Base-by-base conservation (phyloP, 2,329 filamentous ascomycete genomes). In the Chaetomiaceae sp. region DNA sequence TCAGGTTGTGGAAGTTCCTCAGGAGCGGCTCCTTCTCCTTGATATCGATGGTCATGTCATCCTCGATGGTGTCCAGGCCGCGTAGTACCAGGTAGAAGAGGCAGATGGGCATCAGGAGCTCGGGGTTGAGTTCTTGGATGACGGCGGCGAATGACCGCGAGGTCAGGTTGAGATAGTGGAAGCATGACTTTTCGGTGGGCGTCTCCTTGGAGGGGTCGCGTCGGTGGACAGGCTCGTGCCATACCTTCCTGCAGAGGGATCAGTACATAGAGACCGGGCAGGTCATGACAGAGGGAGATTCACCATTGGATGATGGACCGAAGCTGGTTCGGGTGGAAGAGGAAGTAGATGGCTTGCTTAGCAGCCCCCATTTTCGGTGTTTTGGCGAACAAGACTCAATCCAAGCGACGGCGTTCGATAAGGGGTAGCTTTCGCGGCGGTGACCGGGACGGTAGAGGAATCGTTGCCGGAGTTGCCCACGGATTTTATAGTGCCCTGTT, bases 11-110 rank as follows among this genome's bases (percentile, higher is more conserved):
- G 71, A 99, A 99, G 43, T 87, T 78, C 58, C 92, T 84, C 57
- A 99, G 77, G 53, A 96, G 72, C 2, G 91, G 90, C 66, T 95
- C 88, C 75, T 99, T 99, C 66, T 81, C 85, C 60, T 82, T 79
- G 36, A 92, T 74, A 3, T 87, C 77, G 56, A 99, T 86, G 5
- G 91, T 95, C 84, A 96, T 97, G 72, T 99, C 94, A 77, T 99
- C 94, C 73, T 99, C 94, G 56, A 99, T 89, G n/a, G 94, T 99
- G 71, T 99, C 94, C 47, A 99, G 81, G 43, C 89, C 94, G 57
- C 94, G 89, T 51, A 99, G 80, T 49, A 90, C 82, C 25, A 99
- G 82, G 75, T 99, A 99, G 79, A 99, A 99, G 9, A 97, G 77
- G 52, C 86, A 84, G 42, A 97, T 81, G 22, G 94, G 91, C 37